Base-by-base conservation (phyloP, 352 stramenopile species). In the Pythium monospermum region DNA sequence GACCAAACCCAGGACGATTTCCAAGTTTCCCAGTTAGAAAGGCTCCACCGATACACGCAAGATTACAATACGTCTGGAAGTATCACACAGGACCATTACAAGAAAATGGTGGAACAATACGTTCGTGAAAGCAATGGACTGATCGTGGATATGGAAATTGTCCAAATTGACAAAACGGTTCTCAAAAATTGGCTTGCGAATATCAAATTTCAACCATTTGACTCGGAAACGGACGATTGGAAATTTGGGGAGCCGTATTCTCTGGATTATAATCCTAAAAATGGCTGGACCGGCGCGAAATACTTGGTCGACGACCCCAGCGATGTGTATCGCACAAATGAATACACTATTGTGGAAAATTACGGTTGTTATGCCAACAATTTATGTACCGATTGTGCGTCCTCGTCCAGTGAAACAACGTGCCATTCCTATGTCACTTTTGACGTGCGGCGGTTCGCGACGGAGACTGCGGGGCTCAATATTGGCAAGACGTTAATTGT, bases 401-500 rank as follows among this genome's bases (percentile, higher is more conserved):
- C 61, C 1, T 45, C 42, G 25, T 69, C 61, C 7, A 54, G 54
- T 6, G 71, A 65, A 0, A 73, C 68, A 18, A 53, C 53, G 7
- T 96, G 85, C 50, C 73, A 87, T 49, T 89, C 81, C 0, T 61
- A 58, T 30, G 86, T 92, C 4, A 72, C 67, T 10, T 96, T 83
- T 53, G 85, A 96, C 45, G 87, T 88, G 6, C 75, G 71, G 6
- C 52, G 53, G 15, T 69, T 73, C 39, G 59, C 64, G 21, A 60
- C 58, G 10, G 71, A 57, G 15, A 57, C 66, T 0, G 67, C 73
- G 1, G 65, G 80, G 28, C 60, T 93, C 37, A 91, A 83, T 41
- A 91, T 97, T 25, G 69, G 64, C 43, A 94, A 92, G 61, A 97
- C 87, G 5, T 63, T 95, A 4, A 66, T 96, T 1, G 82, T 97